These are phyloP conservation scores for Cystobasidium sp. DNA, from an alignment of 1,284 basidiomycete species.

Conservation along the genomic window DNA sequence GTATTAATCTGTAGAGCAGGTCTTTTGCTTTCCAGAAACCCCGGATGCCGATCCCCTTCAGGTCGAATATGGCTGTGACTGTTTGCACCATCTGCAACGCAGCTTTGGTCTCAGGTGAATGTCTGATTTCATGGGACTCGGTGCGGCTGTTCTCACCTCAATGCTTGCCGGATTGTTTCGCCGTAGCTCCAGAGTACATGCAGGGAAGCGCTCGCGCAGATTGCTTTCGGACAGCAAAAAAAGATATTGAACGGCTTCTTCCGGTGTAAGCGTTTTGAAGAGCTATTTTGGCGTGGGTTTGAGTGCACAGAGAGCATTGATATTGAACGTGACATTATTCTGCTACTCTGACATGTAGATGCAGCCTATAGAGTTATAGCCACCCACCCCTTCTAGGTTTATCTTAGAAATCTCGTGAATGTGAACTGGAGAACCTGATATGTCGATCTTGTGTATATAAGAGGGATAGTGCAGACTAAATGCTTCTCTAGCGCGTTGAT, in stretches of 20 bases:
- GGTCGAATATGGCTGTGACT: slow-evolving; percentile 37
- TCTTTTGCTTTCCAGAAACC: slow-evolving; percentile 44
- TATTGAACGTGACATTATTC: not conserved
- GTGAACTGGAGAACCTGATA: slow-evolving; percentile 25
- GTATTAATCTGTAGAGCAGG: slow-evolving; percentile 25
- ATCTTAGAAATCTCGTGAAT: slow-evolving; percentile 32
- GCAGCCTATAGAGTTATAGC: not conserved
- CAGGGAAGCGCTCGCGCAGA: slow-evolving; percentile 37
- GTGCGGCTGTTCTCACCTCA: not conserved
- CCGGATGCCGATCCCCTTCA: slow-evolving; percentile 14
- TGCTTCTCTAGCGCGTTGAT: slow-evolving; percentile 6
- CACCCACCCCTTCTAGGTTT: slow-evolving; percentile 18
- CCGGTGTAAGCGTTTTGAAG: slow-evolving; percentile 21
- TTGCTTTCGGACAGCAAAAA: slow-evolving; percentile 42
- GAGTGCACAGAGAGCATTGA: not conserved
- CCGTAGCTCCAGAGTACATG: slow-evolving; percentile 30
- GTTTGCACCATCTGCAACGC: slow-evolving; percentile 15
- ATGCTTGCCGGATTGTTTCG: not conserved
- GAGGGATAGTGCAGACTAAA: slow-evolving; percentile 3
- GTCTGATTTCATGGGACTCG: not conserved
- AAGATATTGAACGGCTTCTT: slow-evolving; percentile 33
- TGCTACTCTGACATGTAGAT: not conserved
- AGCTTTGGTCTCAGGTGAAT: not conserved
- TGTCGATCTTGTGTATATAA: slow-evolving; percentile 33
- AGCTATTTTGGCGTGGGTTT: not conserved